phyloP scores from a whole-genome alignment of 1,284 basidiomycete genomes.

The Meripilus lineatus region DNA sequence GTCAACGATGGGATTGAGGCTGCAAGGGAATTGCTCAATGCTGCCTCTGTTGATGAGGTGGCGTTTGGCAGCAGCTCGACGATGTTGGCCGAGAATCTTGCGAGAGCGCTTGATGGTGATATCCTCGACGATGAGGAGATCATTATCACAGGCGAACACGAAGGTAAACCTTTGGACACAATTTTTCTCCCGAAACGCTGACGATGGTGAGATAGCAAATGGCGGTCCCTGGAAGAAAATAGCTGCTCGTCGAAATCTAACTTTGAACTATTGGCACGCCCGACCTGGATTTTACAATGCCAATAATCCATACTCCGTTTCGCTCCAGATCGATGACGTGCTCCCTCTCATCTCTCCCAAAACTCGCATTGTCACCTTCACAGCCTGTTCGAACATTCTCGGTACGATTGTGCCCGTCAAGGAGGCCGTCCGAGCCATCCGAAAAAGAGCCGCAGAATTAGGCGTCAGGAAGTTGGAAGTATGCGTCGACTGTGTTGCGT shows the following conservation, averaged over 20 bases:
- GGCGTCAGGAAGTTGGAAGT: conserved; percentile 63
- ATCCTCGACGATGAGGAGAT: conserved; percentile 63
- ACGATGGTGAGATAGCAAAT: conserved; percentile 46
- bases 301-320: conserved; percentile 64
- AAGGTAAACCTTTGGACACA: conserved; percentile 40
- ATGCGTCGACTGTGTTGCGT: conserved; percentile 74
- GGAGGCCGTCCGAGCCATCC: conserved; percentile 45
- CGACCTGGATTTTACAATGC: conserved; percentile 31
- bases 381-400: conserved; percentile 74
- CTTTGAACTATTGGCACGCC: conserved; percentile 57
- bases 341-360: conserved; percentile 55
- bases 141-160: conserved; percentile 72
- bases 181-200: neutral
- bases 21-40: conserved; percentile 61
- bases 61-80: conserved; percentile 68
- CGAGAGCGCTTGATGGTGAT: conserved; percentile 50
- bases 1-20: conserved; percentile 48
- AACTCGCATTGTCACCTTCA: conserved; percentile 72
- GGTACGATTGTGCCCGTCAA: conserved; percentile 64
- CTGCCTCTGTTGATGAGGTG: conserved; percentile 53
- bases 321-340: conserved; percentile 52
- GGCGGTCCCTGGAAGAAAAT: conserved; percentile 76
- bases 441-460: conserved; percentile 44
- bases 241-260: conserved; percentile 50
- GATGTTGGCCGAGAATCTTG: conserved; percentile 59